Evolutionary conservation across 345 rosid genomes (phyloP), one percentile per base, ranked within the genome.

Genomic region (Euphorbia peplus): DNA sequence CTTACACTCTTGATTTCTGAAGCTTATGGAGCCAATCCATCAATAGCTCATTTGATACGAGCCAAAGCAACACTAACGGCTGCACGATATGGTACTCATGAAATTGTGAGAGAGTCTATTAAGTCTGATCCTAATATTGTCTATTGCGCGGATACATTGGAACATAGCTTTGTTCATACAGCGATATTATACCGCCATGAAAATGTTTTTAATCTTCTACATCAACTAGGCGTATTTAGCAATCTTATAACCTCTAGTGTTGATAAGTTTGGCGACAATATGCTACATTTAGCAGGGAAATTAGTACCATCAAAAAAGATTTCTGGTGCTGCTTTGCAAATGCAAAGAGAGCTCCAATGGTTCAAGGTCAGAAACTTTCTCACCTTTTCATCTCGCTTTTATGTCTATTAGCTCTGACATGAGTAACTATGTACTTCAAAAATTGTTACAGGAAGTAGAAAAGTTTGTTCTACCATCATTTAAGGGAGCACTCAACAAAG

Each of bases 381-480:
- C 48, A 11, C 12, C 9, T 15, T 44, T 44, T 44, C 48, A 8
- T 32, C 37, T 32, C 5, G 0, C 14, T 44, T 9, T 9, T 2
- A 44, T 44, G 1, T 14, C 15, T 9, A 44, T 0, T 44, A n/a
- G n/a, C n/a, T n/a, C n/a, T n/a, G n/a, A 9, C 11, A 44, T 44
- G 48, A 3, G n/a, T n/a, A n/a, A n/a, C n/a, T n/a, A n/a, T n/a
- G n/a, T n/a, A n/a, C n/a, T n/a, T n/a, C n/a, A n/a, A n/a, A n/a
- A n/a, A n/a, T 39, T 4, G 42, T 4, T 18, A n/a, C 47, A 64
- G 75, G 70, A 29, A 63, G 75, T 72, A 10, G 75, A 72, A 21
- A 64, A 72, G 26, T 1, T 19, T 28, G 75, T 72, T 19, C 75
- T 21, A 8, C 75, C 64, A n/a, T 42, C 75, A 47, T 44, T 22